Evolutionary conservation across 1,284 basidiomycete genomes (phyloP).

Genomic region (Heliocybe sulcata): DNA sequence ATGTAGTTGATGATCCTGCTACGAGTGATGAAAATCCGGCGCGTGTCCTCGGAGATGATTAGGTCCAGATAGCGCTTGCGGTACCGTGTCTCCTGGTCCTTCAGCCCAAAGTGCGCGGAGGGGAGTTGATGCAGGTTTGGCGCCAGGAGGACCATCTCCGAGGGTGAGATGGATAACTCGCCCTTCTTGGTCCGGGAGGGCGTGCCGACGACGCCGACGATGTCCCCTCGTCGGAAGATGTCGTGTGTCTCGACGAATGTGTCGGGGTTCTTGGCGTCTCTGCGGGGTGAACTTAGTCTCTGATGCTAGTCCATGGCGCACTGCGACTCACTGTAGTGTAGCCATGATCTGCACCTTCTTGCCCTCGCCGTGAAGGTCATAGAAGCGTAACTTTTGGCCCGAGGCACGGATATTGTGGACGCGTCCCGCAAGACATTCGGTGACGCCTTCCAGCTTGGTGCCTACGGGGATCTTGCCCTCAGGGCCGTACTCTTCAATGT

Average conservation of each 20-base stretch:
- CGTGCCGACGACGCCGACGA: slow-evolving; percentile 87
- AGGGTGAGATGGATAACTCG: slow-evolving; percentile 88
- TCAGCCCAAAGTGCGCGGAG: slow-evolving; percentile 84
- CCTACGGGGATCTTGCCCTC: slow-evolving; percentile 68
- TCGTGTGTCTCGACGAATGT: slow-evolving; percentile 76
- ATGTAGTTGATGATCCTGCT: slow-evolving; percentile 87
- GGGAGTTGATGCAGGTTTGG: slow-evolving; percentile 96
- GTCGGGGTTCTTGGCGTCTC: slow-evolving; percentile 66
- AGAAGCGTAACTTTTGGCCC: slow-evolving; percentile 87
- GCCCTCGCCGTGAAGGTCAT: slow-evolving; percentile 92
- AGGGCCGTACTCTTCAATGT: slow-evolving; percentile 70
- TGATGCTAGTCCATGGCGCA: background rate
- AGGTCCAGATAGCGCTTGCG: slow-evolving; percentile 99
- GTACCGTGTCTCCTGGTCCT: slow-evolving; percentile 96
- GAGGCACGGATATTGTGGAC: slow-evolving; percentile 87
- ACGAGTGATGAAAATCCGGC: slow-evolving; percentile 89
- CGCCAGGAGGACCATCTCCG: slow-evolving; percentile 82
- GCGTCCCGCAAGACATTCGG: slow-evolving; percentile 77
- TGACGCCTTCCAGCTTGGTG: slow-evolving; percentile 42
- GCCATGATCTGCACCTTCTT: slow-evolving; percentile 96
- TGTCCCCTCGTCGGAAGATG: slow-evolving; percentile 91
- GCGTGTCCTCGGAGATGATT: slow-evolving; percentile 89
- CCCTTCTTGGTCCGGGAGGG: slow-evolving; percentile 95
- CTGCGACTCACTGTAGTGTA: slow-evolving; percentile 65
- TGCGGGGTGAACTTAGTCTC: slow-evolving; percentile 18